A percentile compares a stretch with the other conserved stretches of the same genome.
These are phyloP conservation scores for Nepenthes mirabilis DNA, from an alignment of 148 eudicot genomes.

Conservation along the genomic window DNA sequence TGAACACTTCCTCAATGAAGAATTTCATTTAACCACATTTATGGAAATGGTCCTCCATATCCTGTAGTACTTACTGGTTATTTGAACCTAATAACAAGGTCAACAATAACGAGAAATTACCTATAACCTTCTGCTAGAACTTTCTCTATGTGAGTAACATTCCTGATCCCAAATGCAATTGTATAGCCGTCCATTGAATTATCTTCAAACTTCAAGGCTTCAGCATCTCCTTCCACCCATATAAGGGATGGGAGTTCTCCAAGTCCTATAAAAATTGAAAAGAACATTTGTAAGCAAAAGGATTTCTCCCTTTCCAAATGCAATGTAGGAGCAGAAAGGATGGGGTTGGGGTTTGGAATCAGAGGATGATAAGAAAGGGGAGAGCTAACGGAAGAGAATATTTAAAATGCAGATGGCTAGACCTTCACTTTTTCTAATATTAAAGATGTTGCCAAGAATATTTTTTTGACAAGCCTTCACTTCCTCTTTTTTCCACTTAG, in stretches of 20 bases:
- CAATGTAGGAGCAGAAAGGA: not conserved
- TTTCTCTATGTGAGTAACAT: slow-evolving; percentile 97
- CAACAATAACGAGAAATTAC: slow-evolving; percentile 13
- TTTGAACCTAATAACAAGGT: too few relatives aligned
- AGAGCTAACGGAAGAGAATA: too few relatives aligned
- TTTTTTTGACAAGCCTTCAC: too few relatives aligned
- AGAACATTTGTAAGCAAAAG: not conserved
- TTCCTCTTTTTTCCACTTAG: too few relatives aligned
- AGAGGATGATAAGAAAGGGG: too few relatives aligned
- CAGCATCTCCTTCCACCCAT: slow-evolving; percentile 99
- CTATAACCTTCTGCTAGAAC: slow-evolving; percentile 82
- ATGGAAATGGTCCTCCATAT: too few relatives aligned
- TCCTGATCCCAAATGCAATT: slow-evolving; percentile 93
- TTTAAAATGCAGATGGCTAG: too few relatives aligned
- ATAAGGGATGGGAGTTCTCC: slow-evolving; percentile 45
- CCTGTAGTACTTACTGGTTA: too few relatives aligned
- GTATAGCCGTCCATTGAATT: slow-evolving; percentile 91
- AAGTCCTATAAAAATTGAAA: slow-evolving; percentile 33
- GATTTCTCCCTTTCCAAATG: not conserved
- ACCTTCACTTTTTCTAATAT: too few relatives aligned
- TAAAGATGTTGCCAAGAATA: too few relatives aligned
- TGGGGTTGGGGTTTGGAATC: not conserved
- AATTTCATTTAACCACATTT: too few relatives aligned
- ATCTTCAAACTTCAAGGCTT: slow-evolving; percentile 64
- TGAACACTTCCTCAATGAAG: too few relatives aligned